A percentile compares a stretch with the other conserved stretches of the same genome.
These are phyloP conservation scores for Pythium biforme DNA, from an alignment of 352 stramenopile genomes.

Conservation along the genomic window DNA sequence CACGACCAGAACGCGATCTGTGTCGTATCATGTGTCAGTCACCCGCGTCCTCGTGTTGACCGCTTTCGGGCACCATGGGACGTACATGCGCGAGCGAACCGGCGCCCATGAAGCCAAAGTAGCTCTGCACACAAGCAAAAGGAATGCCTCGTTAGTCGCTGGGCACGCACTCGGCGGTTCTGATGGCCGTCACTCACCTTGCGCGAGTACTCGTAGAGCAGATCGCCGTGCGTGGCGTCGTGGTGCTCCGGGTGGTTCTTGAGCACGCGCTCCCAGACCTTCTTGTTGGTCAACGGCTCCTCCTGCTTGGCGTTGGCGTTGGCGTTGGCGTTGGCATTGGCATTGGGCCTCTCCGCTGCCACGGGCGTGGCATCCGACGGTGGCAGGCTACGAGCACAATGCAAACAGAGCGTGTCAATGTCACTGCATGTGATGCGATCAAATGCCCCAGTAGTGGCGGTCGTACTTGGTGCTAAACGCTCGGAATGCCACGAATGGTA, in stretches of 20 bases:
- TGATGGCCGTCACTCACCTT: no score
- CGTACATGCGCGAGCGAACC: conserved; percentile 74
- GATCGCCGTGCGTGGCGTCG: conserved; percentile 53
- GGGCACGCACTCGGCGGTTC: not conserved
- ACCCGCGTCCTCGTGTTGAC: no score
- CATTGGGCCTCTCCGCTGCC: no score
- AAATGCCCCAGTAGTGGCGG: not conserved
- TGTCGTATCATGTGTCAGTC: conserved; percentile 4
- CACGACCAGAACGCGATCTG: conserved; percentile 89
- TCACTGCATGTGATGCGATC: not conserved
- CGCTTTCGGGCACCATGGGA: not conserved
- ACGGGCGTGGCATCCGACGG: not conserved
- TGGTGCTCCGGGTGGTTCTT: conserved; percentile 49
- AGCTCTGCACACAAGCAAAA: conserved; percentile 39
- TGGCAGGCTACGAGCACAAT: not conserved
- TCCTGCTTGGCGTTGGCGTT: conserved; percentile 35
- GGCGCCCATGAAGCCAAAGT: conserved; percentile 80
- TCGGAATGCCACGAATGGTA: conserved; percentile 13
- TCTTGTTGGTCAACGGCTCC: conserved; percentile 61
- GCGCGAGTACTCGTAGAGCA: conserved; percentile 83
- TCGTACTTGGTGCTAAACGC: conserved; percentile 45
- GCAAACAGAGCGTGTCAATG: conserved; percentile 18
- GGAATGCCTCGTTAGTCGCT: not conserved
- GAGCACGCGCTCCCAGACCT: conserved; percentile 72
- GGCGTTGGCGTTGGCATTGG: conserved; percentile 21